Conservation (phyloP, 2,329 filamentous ascomycete species). For the Parastagonospora nodorum region DNA sequence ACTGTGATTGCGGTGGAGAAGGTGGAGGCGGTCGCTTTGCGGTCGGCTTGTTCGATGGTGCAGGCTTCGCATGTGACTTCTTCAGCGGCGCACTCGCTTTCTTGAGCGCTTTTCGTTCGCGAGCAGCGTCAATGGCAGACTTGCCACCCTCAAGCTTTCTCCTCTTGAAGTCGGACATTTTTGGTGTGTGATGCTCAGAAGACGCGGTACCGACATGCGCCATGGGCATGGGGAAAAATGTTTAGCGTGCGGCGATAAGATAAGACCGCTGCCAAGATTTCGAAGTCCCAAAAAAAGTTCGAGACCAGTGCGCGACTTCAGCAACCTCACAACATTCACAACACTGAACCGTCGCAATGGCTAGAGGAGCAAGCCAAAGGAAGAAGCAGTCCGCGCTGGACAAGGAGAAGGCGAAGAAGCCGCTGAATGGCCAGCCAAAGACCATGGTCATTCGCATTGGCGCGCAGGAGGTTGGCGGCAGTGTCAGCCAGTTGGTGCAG, state of each 20-base stretch:
- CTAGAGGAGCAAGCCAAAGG: constrained; percentile 35
- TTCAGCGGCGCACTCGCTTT: constrained; percentile 19
- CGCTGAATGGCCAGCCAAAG: constrained; percentile 75
- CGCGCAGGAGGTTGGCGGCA: constrained; percentile 88
- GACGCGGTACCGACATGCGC: constrained; percentile 3
- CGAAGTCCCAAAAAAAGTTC: constrained; percentile 18
- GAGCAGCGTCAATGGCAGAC: constrained; percentile 4
- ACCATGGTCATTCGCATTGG: constrained; percentile 99
- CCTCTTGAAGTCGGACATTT: constrained; percentile 51
- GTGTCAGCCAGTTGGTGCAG: constrained; percentile 85
- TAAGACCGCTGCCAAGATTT: constrained; percentile 28
- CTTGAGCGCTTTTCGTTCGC: constrained; percentile 21
- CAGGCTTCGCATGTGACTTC: constrained; percentile 15
- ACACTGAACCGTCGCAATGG: constrained; percentile 28
- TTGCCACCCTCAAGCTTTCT: constrained; percentile 44
- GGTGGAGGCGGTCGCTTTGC: constrained; percentile 1
- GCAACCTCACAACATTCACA: constrained; percentile 3
- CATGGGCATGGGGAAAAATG: constrained; percentile 8
- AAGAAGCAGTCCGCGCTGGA: constrained; percentile 42
- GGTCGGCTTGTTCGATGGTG: neutral
- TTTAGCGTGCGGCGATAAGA: constrained; percentile 27
- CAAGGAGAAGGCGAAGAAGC: constrained; percentile 57
- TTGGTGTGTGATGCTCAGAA: constrained; percentile 6
- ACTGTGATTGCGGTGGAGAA: constrained; percentile 18
- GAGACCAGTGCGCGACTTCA: constrained; percentile 1